These are phyloP conservation scores for Botrytis fragariae DNA, from an alignment of 2,329 filamentous ascomycete species.

Conservation along the genomic window DNA sequence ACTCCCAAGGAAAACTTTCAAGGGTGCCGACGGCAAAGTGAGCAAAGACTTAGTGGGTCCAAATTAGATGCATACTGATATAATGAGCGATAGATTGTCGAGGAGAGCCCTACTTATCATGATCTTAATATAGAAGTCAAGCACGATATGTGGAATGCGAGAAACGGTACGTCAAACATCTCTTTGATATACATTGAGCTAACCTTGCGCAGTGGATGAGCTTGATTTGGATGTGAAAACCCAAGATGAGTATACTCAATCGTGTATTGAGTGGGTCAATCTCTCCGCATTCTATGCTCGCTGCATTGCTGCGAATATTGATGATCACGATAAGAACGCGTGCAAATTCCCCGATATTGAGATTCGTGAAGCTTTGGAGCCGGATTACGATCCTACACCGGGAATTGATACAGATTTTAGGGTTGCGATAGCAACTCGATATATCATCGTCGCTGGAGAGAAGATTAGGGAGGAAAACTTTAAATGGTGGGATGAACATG, in stretches of 20 bases:
- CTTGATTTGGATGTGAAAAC: neutral
- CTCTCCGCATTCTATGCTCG: neutral
- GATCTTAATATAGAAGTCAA: neutral
- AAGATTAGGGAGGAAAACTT: neutral
- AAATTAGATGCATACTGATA: neutral
- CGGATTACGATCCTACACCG: neutral
- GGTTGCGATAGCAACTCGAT: neutral
- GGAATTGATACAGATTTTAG: neutral
- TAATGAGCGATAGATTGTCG: neutral
- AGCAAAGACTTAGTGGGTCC: neutral
- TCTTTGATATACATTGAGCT: neutral
- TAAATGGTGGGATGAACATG: neutral
- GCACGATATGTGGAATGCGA: slow-evolving; percentile 5
- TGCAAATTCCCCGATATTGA: neutral
- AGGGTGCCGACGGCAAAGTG: neutral
- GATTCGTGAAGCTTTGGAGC: neutral
- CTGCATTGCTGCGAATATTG: neutral
- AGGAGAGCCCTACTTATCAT: neutral
- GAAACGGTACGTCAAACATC: no score
- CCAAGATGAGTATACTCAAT: neutral
- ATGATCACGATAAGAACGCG: neutral
- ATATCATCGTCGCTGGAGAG: neutral
- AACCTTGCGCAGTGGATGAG: neutral
- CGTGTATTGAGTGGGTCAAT: slow-evolving; percentile 1
- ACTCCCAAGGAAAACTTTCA: neutral